These are phyloP conservation scores for Suillus clintonianus DNA, from an alignment of 768 basidiomycete genomes.

Conservation along the genomic window DNA sequence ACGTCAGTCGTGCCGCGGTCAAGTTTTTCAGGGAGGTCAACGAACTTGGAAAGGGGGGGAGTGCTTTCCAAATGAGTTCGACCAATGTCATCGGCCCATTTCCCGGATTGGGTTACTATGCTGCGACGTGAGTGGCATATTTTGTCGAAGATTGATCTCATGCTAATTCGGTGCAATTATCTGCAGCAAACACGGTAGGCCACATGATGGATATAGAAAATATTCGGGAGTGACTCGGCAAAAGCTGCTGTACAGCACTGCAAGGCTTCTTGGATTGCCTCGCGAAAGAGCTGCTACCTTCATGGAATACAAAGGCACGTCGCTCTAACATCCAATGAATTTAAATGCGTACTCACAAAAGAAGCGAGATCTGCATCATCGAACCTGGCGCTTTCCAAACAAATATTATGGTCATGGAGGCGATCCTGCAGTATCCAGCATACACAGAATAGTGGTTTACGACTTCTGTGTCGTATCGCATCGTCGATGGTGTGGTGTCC, in stretches of 20 bases:
- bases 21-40: conserved; percentile 37
- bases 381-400: too few relatives aligned
- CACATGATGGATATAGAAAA: background rate
- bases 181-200: conserved; percentile 21
- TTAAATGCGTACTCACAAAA: background rate
- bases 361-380: background rate
- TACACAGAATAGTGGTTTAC: background rate
- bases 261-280: conserved; percentile 37
- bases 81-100: conserved; percentile 24
- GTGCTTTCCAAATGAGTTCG: conserved; percentile 39
- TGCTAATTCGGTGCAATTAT: background rate
- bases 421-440: too few relatives aligned
- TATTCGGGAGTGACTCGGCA: background rate
- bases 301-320: conserved; percentile 41
- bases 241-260: conserved; percentile 25
- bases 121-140: conserved; percentile 14
- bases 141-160: conserved; percentile 13
- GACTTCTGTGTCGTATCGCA: background rate
- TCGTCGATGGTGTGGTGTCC: too few relatives aligned
- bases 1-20: conserved; percentile 28
- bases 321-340: background rate
- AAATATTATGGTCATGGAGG: too few relatives aligned
- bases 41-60: conserved; percentile 33
- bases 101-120: conserved; percentile 16
- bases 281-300: conserved; percentile 37